Evolutionary conservation across 768 basidiomycete species (phyloP).

Genomic region (Hebeloma cylindrosporum): DNA sequence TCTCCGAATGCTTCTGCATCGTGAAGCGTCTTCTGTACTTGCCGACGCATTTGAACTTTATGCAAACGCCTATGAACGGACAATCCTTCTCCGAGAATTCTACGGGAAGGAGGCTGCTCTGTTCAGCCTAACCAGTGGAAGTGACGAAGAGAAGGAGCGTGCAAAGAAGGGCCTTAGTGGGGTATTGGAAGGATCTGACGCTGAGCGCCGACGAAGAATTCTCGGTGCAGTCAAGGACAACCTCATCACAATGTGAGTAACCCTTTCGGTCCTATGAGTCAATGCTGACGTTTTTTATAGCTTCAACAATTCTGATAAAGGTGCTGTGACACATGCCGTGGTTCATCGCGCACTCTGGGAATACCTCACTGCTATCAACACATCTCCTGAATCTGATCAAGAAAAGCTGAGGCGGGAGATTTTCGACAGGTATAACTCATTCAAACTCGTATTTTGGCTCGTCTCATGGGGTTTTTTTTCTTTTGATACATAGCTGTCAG

Average conservation of each 20-base stretch:
- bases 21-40: slow-evolving; percentile 79
- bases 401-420: slow-evolving; percentile 79
- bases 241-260: slow-evolving; percentile 67
- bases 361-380: slow-evolving; percentile 65
- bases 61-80: slow-evolving; percentile 80
- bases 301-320: slow-evolving; percentile 91
- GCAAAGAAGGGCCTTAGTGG: slow-evolving; percentile 69
- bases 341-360: slow-evolving; percentile 89
- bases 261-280: background rate
- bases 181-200: slow-evolving; percentile 61
- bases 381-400: slow-evolving; percentile 57
- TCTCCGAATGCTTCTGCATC: slow-evolving; percentile 76
- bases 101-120: slow-evolving; percentile 87
- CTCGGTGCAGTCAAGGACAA: slow-evolving; percentile 71
- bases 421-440: slow-evolving; percentile 63
- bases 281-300: slow-evolving; percentile 37
- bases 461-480: background rate
- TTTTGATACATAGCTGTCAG: slow-evolving; percentile 54
- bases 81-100: slow-evolving; percentile 79
- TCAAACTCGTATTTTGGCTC: background rate
- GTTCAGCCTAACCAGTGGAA: slow-evolving; percentile 58
- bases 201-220: slow-evolving; percentile 65
- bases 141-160: slow-evolving; percentile 60
- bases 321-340: slow-evolving; percentile 80
- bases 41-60: slow-evolving; percentile 90